Base-by-base conservation (phyloP, 2,329 filamentous ascomycete species). In the Colletotrichum melonis region DNA sequence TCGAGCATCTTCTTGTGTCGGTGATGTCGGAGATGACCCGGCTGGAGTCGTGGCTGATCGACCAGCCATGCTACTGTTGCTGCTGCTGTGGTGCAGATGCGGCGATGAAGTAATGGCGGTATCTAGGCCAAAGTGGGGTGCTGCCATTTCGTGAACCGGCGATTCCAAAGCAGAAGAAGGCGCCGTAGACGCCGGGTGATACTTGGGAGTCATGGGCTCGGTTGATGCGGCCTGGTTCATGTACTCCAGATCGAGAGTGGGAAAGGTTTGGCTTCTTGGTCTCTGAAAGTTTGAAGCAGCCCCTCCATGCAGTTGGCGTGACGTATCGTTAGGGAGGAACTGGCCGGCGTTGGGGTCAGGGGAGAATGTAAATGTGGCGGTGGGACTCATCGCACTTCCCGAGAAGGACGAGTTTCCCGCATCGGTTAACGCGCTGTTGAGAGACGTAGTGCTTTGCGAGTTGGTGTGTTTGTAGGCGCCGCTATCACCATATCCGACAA, bases 211-310 rank as follows among this genome's bases (percentile, higher is more conserved):
- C 76, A 86, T 80, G 1, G 86, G 84, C 42, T 89, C 86, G 6
- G 80, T 79, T 4, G 76, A 76, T 49, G 81, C 82, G 22, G 79
- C 72, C 69, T 88, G 87, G 76, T 86, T 87, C 76, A 88, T 82
- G 71, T 87, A 89, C 70, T 89, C 92, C 57, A 93, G 86, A 68
- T 91, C 91, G 55, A 94, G 85, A 57, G 92, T 91, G 1, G 95
- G 94, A 75, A 97, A 95, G 0, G 95, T 97, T 81, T 97, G 95
- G 81, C 94, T 97, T 78, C 95, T 89, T n/a, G 94, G 94, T 69
- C 94, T 89, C 77, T 93, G 92, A 76, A 92, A 91, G 77, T 90
- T 90, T 66, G 86, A 84, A 69, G 78, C 79, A 26, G 70, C 77
- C 38, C 80, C 84, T 5, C 79, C 79, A 5, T 81, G 81, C 9